Evolutionary conservation across 176 grass and related monocot genomes (phyloP), one percentile per base, ranked within the genome.

Genomic region (Aegilops speltoides): DNA sequence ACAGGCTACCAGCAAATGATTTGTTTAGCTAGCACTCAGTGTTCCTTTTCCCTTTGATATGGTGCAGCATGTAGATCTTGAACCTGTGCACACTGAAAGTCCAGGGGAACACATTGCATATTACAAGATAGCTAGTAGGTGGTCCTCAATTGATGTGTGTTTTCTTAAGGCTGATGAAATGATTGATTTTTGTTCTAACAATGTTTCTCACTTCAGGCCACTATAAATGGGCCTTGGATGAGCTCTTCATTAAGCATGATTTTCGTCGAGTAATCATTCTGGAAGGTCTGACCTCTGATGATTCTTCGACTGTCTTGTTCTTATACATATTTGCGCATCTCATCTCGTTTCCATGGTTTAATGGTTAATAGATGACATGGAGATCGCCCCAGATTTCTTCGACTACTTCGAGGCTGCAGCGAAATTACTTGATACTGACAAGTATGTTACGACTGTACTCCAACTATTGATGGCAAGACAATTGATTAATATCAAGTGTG

Each of bases 111-210:
- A 94, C 16, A 90, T 69, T 77, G 97, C 94, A 87, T 98, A 98
- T 80, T 96, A 98, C 90, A 98, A 98, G 85, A 98, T 98, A 88
- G 94, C 97, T 69, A 96, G 97, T 98, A 96, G 77, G 88, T 91
- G 50, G 26, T 81, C 72, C 64, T 82, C 82, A 74, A 74, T 73
- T 77, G 34, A 64, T 66, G 17, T 22, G 50, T 68, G 2, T 1
- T 84, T 63, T 32, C 37, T 73, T 78, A 66, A 72, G 26, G 64
- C 29, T 88, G 61, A 73, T 90, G 48, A 28, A 32, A 89, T 74
- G 61, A 91, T 79, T 2, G 1, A 38, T 83, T 83, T n/a, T 46
- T 87, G 48, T 69, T 31, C 64, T 90, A 83, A 88, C 67, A 71
- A 31, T 56, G 36, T 67, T 68, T 91, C 48, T 84, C 79, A 4